Evolutionary conservation across 2,329 filamentous ascomycete species (phyloP), one percentile per base, ranked within the genome.

Genomic region (Mariannaea elegans): DNA sequence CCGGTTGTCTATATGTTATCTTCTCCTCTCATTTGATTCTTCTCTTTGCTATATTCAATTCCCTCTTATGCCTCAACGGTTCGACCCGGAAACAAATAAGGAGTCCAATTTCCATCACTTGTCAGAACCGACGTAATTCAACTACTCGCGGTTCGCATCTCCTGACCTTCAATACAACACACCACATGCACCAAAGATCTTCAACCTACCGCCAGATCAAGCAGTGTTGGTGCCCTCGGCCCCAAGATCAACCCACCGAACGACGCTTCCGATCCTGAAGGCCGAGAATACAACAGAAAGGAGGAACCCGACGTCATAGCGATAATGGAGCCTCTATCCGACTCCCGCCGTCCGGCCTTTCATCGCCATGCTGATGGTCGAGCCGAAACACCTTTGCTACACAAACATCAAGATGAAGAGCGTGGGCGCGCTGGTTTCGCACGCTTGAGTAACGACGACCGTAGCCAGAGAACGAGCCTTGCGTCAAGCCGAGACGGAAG

Each of bases 331-430:
- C 78, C 82, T 70, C 72, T 76, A 52, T 71, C 72, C 62, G 46
- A 34, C 3, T 41, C 53, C 48, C 78, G 72, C 63, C 78, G 81
- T 63, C 78, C 84, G 16, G 73, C 79, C 46, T 76, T 82, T 69
- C 76, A 81, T 64, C 80, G 78, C 51, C 78, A 80, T 14, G 73
- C 75, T 2, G 80, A 84, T 57, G 80, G 79, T 57, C 81, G 81
- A 42, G 79, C 79, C 18, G 77, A 68, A 16, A 73, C 73, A n/a
- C 79, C 79, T 38, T 73, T 82, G 19, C 74, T 82, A 4, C 72
- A 75, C 59, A 77, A 77, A 54, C 65, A 71, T 34, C 63, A 71
- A 34, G 73, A 74, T 50, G 65, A 72, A 16, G 74, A 69, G 46
- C 68, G 68, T n/a, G 68, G 68, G 44, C 68, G 68, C 21, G 60